These are phyloP conservation scores for Nymphaea thermarum DNA, from an alignment of 164 flowering plant genomes.

Conservation along the genomic window DNA sequence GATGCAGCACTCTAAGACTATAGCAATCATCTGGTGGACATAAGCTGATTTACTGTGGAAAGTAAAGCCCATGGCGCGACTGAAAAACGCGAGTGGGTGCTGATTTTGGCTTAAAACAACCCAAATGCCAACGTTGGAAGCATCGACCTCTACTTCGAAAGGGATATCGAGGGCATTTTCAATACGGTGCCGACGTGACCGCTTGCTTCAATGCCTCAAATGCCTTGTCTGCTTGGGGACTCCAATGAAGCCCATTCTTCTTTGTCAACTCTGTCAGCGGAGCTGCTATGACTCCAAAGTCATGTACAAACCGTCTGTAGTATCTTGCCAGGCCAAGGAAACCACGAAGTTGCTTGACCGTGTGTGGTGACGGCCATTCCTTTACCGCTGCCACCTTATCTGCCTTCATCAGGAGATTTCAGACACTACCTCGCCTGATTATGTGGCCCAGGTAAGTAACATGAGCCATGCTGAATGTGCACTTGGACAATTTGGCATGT, in stretches of 20 bases:
- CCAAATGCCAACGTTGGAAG: not conserved
- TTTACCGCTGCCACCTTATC: not conserved
- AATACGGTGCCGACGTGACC: not conserved
- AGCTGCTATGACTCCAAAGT: not conserved
- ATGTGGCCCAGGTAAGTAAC: not conserved
- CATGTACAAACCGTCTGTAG: not conserved
- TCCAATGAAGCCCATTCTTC: not conserved
- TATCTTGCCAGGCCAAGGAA: slow-evolving; percentile 1
- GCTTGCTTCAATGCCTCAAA: not conserved
- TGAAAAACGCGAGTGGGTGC: slow-evolving; percentile 1
- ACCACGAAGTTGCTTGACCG: too few relatives aligned
- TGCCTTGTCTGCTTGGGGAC: not conserved
- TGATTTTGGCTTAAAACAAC: not conserved
- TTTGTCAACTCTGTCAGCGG: slow-evolving; percentile 1
- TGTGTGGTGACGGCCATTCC: not conserved
- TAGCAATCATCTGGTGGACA: slow-evolving; percentile 1
- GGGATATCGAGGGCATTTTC: not conserved
- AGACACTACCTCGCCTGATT: not conserved
- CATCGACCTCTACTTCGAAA: slow-evolving; percentile 4
- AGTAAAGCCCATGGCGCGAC: not conserved
- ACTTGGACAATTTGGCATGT: not conserved
- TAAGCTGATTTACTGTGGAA: not conserved
- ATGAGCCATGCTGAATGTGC: not conserved
- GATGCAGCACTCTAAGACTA: not conserved
- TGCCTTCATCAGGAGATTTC: not conserved